These are phyloP conservation scores for Aspergillus pseudoviridinutans DNA, from an alignment of 2,329 filamentous ascomycete species.

Conservation along the genomic window DNA sequence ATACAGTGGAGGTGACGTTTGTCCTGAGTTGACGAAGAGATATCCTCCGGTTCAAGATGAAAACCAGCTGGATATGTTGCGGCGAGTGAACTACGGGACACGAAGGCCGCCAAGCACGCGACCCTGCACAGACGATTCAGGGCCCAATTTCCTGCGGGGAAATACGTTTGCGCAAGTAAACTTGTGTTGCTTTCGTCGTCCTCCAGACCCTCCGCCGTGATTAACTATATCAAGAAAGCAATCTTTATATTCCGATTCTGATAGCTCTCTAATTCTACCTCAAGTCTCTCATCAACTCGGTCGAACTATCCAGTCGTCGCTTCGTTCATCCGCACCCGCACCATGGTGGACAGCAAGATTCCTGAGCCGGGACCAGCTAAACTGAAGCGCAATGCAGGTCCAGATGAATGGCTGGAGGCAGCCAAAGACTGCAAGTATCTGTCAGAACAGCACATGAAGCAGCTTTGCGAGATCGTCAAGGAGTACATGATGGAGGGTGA, in stretches of 20 bases:
- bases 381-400: conserved; percentile 74
- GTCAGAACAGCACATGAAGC: conserved; percentile 95
- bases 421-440: conserved; percentile 97
- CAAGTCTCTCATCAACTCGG: neutral
- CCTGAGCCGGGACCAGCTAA: conserved; percentile 90
- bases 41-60: neutral
- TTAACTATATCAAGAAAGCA: neutral
- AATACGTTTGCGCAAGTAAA: neutral
- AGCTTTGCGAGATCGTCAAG: conserved; percentile 97
- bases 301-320: neutral
- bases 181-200: neutral
- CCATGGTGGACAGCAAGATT: conserved; percentile 53
- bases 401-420: conserved; percentile 94
- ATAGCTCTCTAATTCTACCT: neutral
- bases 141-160: conserved; percentile 6
- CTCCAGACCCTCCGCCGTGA: neutral
- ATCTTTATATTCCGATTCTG: neutral
- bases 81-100: conserved; percentile 7
- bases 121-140: neutral
- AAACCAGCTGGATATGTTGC: neutral
- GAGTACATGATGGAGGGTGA: conserved; percentile 97
- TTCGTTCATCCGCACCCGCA: conserved; percentile 5
- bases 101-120: conserved; percentile 13
- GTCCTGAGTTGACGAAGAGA: neutral
- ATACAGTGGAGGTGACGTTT: neutral